Percentiles rank a stretch among this genome's conserved stretches.
phyloP scores from a whole-genome alignment of 805 yeast genomes.

The Lachancea kluyveri region DNA sequence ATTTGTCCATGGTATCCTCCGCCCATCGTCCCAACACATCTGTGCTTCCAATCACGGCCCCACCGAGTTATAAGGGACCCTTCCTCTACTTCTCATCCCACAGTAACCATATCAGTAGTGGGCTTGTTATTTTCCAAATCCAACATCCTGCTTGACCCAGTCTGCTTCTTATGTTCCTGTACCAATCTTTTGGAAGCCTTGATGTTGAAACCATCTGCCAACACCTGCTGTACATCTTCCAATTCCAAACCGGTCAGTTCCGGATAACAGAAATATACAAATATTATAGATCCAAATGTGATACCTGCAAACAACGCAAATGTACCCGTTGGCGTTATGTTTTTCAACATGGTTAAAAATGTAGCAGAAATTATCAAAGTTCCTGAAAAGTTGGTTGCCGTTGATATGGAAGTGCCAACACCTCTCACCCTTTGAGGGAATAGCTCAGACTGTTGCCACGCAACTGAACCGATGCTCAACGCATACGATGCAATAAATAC shows the following conservation, averaged over 20 bases:
- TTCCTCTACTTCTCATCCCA: too few relatives aligned
- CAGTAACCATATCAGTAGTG: not conserved
- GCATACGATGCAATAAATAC: conserved; percentile 85
- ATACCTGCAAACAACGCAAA: conserved; percentile 85
- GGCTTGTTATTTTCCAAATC: not conserved
- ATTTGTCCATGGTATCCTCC: too few relatives aligned
- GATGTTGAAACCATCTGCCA: conserved; percentile 82
- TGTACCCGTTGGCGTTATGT: conserved; percentile 91
- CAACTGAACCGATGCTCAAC: conserved; percentile 91
- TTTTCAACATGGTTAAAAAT: conserved; percentile 86
- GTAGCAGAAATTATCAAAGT: conserved; percentile 85
- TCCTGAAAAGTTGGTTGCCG: conserved; percentile 94
- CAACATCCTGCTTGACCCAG: not conserved
- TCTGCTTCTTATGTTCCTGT: conserved; percentile 32
- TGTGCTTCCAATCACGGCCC: too few relatives aligned
- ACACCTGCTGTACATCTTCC: conserved; percentile 81
- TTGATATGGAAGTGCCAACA: conserved; percentile 81
- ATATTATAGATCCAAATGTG: conserved; percentile 60
- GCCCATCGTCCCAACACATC: too few relatives aligned
- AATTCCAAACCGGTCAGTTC: conserved; percentile 85
- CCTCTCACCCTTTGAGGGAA: conserved; percentile 93
- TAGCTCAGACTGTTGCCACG: conserved; percentile 96
- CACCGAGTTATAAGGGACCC: too few relatives aligned
- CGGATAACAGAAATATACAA: conserved; percentile 81
- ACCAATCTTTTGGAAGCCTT: conserved; percentile 53